phyloP scores from a whole-genome alignment of 768 basidiomycete species.

The Leccinellum rugosiceps region DNA sequence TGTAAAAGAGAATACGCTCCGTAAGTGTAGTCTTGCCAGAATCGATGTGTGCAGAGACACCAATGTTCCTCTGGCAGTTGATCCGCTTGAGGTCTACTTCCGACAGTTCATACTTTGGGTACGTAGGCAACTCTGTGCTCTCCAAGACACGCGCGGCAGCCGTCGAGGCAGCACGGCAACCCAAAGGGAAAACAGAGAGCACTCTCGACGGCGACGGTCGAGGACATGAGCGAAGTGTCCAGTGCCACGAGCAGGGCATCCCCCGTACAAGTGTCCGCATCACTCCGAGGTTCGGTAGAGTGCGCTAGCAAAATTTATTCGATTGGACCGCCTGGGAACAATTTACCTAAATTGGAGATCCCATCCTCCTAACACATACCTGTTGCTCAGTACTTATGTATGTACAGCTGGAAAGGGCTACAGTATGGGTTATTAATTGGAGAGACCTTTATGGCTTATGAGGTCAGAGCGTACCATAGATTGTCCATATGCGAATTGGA shows the following conservation, averaged over 20 bases:
- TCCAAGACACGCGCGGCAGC: conserved; percentile 30
- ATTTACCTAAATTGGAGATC: no score
- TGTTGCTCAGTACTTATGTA: no score
- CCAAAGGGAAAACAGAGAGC: not conserved
- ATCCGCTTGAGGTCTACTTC: conserved; percentile 67
- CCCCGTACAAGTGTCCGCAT: conserved; percentile 28
- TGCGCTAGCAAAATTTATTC: conserved; percentile 6
- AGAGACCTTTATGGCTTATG: no score
- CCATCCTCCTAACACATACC: no score
- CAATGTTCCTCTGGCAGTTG: conserved; percentile 86
- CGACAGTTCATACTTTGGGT: conserved; percentile 48
- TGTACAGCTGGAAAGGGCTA: no score
- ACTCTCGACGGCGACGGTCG: conserved; percentile 1
- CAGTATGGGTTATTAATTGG: no score
- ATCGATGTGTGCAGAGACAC: conserved; percentile 93
- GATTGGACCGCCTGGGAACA: not conserved
- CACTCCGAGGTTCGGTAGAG: not conserved
- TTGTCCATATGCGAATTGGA: no score
- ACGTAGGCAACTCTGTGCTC: conserved; percentile 13
- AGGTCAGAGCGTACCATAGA: no score
- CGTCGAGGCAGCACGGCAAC: conserved; percentile 42
- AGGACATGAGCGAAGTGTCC: conserved; percentile 19
- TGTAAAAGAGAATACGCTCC: conserved; percentile 94
- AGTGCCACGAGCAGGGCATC: conserved; percentile 24
- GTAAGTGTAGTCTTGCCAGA: conserved; percentile 98